Base-by-base conservation (phyloP, 345 rosid genomes). In the Acer campestre region DNA sequence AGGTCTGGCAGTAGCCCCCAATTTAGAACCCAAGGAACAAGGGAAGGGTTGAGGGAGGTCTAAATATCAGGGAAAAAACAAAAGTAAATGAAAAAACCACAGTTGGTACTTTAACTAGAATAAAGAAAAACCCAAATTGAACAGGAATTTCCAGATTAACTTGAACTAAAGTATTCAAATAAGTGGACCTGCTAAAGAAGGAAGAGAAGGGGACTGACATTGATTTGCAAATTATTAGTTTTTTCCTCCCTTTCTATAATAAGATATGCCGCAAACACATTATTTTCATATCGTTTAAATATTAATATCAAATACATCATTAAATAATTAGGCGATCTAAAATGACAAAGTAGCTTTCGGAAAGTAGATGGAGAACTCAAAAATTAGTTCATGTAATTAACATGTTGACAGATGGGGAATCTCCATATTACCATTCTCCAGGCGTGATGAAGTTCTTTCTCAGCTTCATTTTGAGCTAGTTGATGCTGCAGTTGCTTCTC, bases 401-500 rank as follows among this genome's bases (percentile, higher is more conserved):
- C 63, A 56, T 29, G 49, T 61, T 9, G 42, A 51, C 11, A 62
- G 14, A 42, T 7, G 40, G 40, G 40, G 38, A 20, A 53, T 5
- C 55, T 44, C 42, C n/a, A 64, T 20, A 69, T 75, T 82, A 90
- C 97, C 91, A 81, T 85, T 74, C 80, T 77, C 83, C 80, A 85
- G 23, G 80, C 89, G 55, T 71, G 82, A 62, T 78, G 70, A 62
- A 89, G 81, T 75, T 76, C 85, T 55, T 83, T 85, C 85, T 84
- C 85, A 66, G 74, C 75, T 76, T 90, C 93, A 82, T 88, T 89
- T 51, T 74, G 61, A 31, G 84, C 82, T 75, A 85, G 88, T 7
- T 85, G 86, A 68, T 51, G 78, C 70, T 80, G 86, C 35, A 95
- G 75, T 35, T 87, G 71, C 42, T 83, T 84, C 79, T 88, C 95